A percentile compares a stretch with the other conserved stretches of the same genome.
Conservation (phyloP, 1,284 basidiomycete genomes). For the Irpex sp. region DNA sequence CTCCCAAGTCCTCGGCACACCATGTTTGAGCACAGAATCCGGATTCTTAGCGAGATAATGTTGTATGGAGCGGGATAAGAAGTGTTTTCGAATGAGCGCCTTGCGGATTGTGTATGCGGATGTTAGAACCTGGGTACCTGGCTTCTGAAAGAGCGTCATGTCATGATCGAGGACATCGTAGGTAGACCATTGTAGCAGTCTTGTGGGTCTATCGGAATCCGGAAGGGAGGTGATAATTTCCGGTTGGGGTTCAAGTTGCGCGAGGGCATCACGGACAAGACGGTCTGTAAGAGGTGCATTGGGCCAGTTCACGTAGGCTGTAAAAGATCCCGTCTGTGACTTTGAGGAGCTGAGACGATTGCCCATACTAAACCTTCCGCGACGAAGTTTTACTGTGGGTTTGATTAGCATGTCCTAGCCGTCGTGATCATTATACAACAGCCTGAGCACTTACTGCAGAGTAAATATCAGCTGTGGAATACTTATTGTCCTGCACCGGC, state of each 20-base stretch:
- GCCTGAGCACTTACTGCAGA: not conserved
- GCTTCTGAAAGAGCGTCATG: constrained; percentile 43
- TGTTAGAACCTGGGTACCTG: constrained; percentile 48
- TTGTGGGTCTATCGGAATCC: constrained; percentile 6
- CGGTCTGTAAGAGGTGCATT: constrained; percentile 71
- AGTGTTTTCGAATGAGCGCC: constrained; percentile 93
- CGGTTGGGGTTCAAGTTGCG: constrained; percentile 30
- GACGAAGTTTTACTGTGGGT: not conserved
- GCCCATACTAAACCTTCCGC: not conserved
- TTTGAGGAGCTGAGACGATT: not conserved
- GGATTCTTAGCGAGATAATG: constrained; percentile 75
- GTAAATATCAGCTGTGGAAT: not conserved
- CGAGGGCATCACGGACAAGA: constrained; percentile 65
- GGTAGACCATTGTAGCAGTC: constrained; percentile 70
- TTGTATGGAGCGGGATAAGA: constrained; percentile 76
- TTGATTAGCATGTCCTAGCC: not conserved
- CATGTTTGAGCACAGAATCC: constrained; percentile 46
- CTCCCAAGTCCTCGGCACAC: constrained; percentile 81
- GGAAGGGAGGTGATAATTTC: constrained; percentile 24
- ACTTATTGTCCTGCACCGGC: too few species aligned
- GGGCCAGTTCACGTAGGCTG: constrained; percentile 72
- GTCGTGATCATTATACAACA: not conserved
- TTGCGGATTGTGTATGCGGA: constrained; percentile 92
- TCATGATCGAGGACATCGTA: constrained; percentile 85
- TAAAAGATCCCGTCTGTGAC: constrained; percentile 15